Conservation (phyloP, 208 protist genomes). For the Trichomonas vaginalis region DNA sequence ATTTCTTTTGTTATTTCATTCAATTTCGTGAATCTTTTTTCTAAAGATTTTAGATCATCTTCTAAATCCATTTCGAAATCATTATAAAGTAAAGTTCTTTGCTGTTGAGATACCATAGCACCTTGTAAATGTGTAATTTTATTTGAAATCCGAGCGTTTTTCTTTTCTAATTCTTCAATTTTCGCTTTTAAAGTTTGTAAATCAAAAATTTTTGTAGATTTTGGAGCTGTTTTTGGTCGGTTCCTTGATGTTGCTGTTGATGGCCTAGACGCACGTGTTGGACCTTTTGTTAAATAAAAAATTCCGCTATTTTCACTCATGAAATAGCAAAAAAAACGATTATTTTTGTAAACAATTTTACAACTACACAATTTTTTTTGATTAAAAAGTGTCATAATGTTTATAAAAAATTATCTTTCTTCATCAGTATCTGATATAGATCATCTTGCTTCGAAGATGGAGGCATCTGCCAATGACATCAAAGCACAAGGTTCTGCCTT, state of each 20-base stretch:
- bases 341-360: too few species aligned
- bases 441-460: neutral
- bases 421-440: too few species aligned
- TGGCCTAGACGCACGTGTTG: neutral
- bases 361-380: too few species aligned
- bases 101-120: neutral
- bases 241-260: neutral
- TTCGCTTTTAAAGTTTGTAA: neutral
- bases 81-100: neutral
- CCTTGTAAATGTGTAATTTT: neutral
- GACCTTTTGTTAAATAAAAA: neutral
- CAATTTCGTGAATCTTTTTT: neutral
- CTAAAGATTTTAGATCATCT: neutral
- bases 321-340: too few species aligned
- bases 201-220: neutral
- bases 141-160: neutral
- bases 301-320: neutral
- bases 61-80: neutral
- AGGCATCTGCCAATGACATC: neutral
- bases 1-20: neutral
- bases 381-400: too few species aligned
- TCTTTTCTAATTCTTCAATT: neutral
- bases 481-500: neutral
- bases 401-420: too few species aligned
- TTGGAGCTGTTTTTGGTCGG: neutral